A percentile compares a stretch with the other conserved stretches of the same genome.
Conservation (phyloP, 495 filamentous ascomycete species). For the Talaromyces borbonicus region DNA sequence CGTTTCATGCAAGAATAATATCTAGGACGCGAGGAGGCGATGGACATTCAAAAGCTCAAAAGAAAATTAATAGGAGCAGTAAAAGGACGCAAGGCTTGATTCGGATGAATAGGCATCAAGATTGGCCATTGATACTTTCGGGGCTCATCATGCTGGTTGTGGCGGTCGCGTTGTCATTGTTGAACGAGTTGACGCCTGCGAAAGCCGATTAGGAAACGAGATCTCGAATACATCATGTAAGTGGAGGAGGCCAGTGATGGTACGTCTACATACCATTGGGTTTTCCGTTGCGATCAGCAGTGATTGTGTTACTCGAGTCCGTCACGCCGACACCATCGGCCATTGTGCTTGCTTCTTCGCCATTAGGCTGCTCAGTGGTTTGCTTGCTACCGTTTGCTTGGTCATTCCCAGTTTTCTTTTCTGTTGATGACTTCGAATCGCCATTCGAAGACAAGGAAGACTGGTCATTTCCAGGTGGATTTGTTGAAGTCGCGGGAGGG, state of each 20-base stretch:
- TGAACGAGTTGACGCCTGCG: constrained; percentile 1
- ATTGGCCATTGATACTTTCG: constrained; percentile 45
- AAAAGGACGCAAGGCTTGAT: neutral
- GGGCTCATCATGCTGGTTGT: constrained; percentile 53
- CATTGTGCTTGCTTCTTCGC: neutral
- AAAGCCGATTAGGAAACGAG: neutral
- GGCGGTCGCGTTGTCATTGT: neutral
- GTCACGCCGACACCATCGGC: neutral
- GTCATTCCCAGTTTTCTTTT: constrained; percentile 3
- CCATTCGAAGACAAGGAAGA: neutral
- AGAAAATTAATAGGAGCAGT: neutral
- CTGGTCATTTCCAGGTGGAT: neutral
- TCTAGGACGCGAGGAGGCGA: too few relatives aligned
- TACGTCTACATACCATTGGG: neutral
- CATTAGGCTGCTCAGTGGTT: neutral
- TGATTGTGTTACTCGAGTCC: neutral
- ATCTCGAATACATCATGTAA: neutral
- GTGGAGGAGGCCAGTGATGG: neutral
- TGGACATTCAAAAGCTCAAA: too few relatives aligned
- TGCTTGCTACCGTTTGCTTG: neutral
- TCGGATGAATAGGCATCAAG: neutral
- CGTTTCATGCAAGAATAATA: too few relatives aligned
- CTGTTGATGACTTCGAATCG: neutral
- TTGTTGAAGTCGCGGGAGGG: neutral
- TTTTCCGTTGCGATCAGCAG: constrained; percentile 2